Percentiles rank a stretch among this genome's conserved stretches.
Evolutionary conservation across 768 basidiomycete genomes (phyloP).

Genomic region (Calocybe cyanea): DNA sequence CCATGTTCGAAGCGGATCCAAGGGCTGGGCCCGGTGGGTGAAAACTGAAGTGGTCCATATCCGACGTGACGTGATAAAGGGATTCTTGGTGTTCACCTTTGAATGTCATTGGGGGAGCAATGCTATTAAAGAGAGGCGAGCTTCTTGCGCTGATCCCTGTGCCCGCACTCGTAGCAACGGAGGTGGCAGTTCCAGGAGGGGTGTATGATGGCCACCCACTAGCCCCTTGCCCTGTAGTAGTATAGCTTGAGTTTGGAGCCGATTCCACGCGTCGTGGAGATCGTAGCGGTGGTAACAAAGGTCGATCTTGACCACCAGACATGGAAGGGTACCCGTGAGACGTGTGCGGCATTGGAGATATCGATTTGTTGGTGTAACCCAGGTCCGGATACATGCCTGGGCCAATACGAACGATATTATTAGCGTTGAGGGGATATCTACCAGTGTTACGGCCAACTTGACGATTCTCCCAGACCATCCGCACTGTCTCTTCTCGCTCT

Average conservation of each 20-base stretch:
- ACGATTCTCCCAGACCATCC: slow-evolving; percentile 46
- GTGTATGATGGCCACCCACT: slow-evolving; percentile 58
- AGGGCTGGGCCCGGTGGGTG: slow-evolving; percentile 31
- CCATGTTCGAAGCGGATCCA: slow-evolving; percentile 25
- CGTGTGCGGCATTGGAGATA: slow-evolving; percentile 16
- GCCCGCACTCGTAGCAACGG: slow-evolving; percentile 42
- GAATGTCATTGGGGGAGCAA: slow-evolving; percentile 24
- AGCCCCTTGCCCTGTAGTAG: slow-evolving; percentile 42
- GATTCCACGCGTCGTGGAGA: slow-evolving; percentile 43
- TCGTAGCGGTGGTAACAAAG: slow-evolving; percentile 43
- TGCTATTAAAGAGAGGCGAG: slow-evolving; percentile 38
- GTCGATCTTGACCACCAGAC: slow-evolving; percentile 32
- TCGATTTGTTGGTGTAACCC: slow-evolving; percentile 13
- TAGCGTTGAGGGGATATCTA: slow-evolving; percentile 12
- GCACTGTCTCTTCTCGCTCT: slow-evolving; percentile 64
- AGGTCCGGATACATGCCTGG: slow-evolving; percentile 11
- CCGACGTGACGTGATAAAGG: slow-evolving; percentile 37
- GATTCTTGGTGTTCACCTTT: slow-evolving; percentile 36
- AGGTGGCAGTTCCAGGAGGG: slow-evolving; percentile 55
- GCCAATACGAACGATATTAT: slow-evolving; percentile 3
- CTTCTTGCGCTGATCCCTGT: slow-evolving; percentile 37
- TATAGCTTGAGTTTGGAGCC: slow-evolving; percentile 48
- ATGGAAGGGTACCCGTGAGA: slow-evolving; percentile 16
- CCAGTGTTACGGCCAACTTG: slow-evolving; percentile 25
- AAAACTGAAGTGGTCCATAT: slow-evolving; percentile 48